Evolutionary conservation across 352 stramenopile species (phyloP).

Genomic region (Thalassiosira livingstoniorum): DNA sequence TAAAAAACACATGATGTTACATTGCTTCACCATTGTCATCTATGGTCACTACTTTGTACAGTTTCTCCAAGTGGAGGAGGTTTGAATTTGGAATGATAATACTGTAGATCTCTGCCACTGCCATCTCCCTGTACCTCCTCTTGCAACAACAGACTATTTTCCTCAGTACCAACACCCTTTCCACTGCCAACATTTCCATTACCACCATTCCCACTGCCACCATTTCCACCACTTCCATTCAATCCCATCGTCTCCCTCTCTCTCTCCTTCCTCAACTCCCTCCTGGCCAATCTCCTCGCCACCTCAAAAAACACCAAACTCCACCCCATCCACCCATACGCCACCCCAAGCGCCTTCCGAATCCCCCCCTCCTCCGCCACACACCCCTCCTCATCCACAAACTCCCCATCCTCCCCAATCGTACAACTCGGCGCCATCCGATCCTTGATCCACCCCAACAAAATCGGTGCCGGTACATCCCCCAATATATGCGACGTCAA

Average conservation of each 20-base stretch:
- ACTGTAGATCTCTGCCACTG: conserved; percentile 33
- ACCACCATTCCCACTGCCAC: too few relatives aligned
- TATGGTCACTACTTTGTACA: too few relatives aligned
- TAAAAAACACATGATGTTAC: too few relatives aligned
- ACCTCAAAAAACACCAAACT: conserved; percentile 62
- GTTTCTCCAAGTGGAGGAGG: conserved; percentile 15
- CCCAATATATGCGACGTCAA: conserved; percentile 92
- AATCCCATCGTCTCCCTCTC: conserved; percentile 19
- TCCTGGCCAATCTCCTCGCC: conserved; percentile 43
- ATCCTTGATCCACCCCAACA: conserved; percentile 93
- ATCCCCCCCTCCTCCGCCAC: conserved; percentile 38
- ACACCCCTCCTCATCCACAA: conserved; percentile 52
- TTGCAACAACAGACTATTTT: conserved; percentile 36
- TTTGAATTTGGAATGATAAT: conserved; percentile 60
- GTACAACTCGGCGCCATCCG: conserved; percentile 89
- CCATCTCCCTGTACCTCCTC: conserved; percentile 22
- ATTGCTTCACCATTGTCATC: too few relatives aligned
- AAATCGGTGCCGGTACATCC: conserved; percentile 93
- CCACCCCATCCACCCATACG: conserved; percentile 54
- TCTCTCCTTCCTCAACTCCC: conserved; percentile 35
- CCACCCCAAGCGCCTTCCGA: conserved; percentile 47
- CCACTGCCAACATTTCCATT: not conserved
- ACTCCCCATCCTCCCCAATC: conserved; percentile 43
- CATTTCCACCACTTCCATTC: not conserved
- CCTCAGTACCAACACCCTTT: conserved; percentile 1